These are phyloP conservation scores for Begonia fuchsioides DNA, from an alignment of 306 rosid genomes.

Conservation along the genomic window DNA sequence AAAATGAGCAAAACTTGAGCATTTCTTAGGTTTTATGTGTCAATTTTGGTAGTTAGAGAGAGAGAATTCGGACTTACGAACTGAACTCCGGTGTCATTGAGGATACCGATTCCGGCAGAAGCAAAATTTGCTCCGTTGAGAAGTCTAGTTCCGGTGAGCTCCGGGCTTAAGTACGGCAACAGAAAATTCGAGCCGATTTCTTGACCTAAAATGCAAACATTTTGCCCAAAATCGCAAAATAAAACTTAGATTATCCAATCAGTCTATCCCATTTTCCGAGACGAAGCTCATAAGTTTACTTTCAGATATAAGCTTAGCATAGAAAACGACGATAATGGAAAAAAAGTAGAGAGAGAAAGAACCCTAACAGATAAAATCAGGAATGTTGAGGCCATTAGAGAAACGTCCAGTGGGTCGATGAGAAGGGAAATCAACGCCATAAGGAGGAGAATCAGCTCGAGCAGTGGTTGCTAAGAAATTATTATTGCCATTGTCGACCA, in stretches of 20 bases:
- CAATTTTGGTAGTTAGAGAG: too few species aligned
- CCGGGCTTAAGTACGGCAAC: slow-evolving; percentile 41
- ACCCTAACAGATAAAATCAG: slow-evolving; percentile 29
- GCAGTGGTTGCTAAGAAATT: slow-evolving; percentile 16
- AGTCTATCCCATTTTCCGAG: neutral
- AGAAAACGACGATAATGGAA: too few species aligned
- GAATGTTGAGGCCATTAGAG: slow-evolving; percentile 52
- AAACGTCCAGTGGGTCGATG: slow-evolving; percentile 47
- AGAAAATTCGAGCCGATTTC: slow-evolving; percentile 30
- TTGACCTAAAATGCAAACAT: slow-evolving; percentile 18
- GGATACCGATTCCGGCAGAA: slow-evolving; percentile 55
- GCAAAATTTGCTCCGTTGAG: slow-evolving; percentile 62
- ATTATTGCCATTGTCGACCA: slow-evolving; percentile 14
- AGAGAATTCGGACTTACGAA: too few species aligned
- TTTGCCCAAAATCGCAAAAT: too few species aligned
- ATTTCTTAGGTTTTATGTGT: too few species aligned
- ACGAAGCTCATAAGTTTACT: too few species aligned
- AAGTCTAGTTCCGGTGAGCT: slow-evolving; percentile 26
- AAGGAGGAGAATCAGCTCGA: slow-evolving; percentile 39
- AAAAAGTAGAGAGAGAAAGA: too few species aligned
- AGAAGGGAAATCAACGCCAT: slow-evolving; percentile 41
- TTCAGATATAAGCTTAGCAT: too few species aligned
- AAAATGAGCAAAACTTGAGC: neutral
- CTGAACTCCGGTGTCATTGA: too few species aligned
- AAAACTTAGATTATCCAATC: neutral